phyloP scores from a whole-genome alignment of 2,329 filamentous ascomycete genomes.

The Epicoccum nigrum region DNA sequence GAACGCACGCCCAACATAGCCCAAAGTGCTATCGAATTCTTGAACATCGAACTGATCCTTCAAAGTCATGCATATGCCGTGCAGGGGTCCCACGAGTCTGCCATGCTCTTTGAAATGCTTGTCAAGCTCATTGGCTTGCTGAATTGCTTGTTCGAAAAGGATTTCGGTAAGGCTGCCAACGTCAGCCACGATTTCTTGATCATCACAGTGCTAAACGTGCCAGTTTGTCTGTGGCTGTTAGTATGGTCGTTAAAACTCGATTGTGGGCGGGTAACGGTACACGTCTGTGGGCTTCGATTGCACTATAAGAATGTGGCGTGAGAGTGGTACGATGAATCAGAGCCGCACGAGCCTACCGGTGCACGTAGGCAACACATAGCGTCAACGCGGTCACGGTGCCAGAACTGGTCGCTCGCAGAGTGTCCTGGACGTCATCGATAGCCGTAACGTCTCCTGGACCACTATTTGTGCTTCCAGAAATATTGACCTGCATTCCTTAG shows the following conservation, averaged over 20 bases:
- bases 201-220: conserved; percentile 52
- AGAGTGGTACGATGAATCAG: conserved; percentile 36
- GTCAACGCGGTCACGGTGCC: conserved; percentile 36
- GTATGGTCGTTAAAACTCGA: conserved; percentile 1
- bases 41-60: conserved; percentile 59
- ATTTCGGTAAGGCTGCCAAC: conserved; percentile 53
- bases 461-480: conserved; percentile 11
- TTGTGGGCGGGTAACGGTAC: conserved; percentile 27
- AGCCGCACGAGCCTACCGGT: conserved; percentile 31
- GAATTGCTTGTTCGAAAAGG: conserved; percentile 53
- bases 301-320: conserved; percentile 41
- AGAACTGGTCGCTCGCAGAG: conserved; percentile 34
- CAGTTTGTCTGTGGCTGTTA: conserved; percentile 51
- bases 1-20: conserved; percentile 68
- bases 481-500: conserved; percentile 22
- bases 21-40: conserved; percentile 59
- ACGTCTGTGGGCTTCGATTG: conserved; percentile 37
- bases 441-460: conserved; percentile 5
- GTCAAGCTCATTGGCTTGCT: conserved; percentile 51
- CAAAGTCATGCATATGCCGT: conserved; percentile 56
- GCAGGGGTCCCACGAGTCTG: conserved; percentile 53
- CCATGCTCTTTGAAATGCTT: conserved; percentile 43
- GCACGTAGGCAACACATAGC: conserved; percentile 39
- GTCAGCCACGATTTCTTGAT: conserved; percentile 57
- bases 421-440: conserved; percentile 27